phyloP scores from a whole-genome alignment of 2,329 filamentous ascomycete genomes.

The Trichophyton benhamiae region DNA sequence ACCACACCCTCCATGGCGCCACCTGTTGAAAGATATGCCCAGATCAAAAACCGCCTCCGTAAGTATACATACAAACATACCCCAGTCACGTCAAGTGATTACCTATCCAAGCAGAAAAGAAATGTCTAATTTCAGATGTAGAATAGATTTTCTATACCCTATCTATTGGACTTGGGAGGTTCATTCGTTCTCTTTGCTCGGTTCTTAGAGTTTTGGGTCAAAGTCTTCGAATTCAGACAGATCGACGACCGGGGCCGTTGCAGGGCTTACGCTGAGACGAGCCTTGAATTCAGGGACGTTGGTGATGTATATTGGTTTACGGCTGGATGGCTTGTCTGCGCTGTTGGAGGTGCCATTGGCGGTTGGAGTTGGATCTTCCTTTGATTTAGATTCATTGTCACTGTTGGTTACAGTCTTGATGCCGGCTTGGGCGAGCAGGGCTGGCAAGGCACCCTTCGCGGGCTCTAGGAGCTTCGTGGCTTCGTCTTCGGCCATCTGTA shows the following conservation, averaged over 20 bases:
- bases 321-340: conserved; percentile 22
- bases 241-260: conserved; percentile 59
- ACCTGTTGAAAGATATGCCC: not conserved
- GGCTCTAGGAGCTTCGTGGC: conserved; percentile 38
- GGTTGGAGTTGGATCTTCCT: conserved; percentile 12
- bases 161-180: not conserved
- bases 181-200: not conserved
- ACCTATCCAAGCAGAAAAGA: not conserved
- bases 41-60: not conserved
- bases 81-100: not conserved
- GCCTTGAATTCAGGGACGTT: conserved; percentile 76
- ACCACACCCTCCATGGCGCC: not conserved
- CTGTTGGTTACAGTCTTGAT: conserved; percentile 30
- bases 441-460: conserved; percentile 38
- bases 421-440: conserved; percentile 37
- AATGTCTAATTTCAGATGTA: not conserved
- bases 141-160: not conserved
- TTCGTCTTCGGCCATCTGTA: conserved; percentile 40
- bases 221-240: conserved; percentile 76
- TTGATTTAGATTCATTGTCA: conserved; percentile 22
- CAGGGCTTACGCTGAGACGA: conserved; percentile 57
- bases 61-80: not conserved
- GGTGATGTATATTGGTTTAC: conserved; percentile 51
- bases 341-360: conserved; percentile 24
- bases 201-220: conserved; percentile 62